These are phyloP conservation scores for Cladorrhinum samala DNA, from an alignment of 495 filamentous ascomycete genomes.

Conservation along the genomic window DNA sequence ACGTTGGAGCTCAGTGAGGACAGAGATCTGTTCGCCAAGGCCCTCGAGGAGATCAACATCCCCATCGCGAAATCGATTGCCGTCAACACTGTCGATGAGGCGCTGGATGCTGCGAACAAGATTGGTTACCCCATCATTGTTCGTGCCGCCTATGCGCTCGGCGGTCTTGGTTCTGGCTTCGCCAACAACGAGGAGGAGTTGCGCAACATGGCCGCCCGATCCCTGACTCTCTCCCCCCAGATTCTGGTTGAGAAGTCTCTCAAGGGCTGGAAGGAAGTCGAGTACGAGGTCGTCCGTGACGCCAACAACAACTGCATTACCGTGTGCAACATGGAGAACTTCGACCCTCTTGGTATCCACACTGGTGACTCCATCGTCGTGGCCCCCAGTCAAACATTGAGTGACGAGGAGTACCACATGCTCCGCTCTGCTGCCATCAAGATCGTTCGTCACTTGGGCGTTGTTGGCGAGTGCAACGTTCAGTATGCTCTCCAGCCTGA, in stretches of 20 bases:
- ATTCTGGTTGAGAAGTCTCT: constrained; percentile 99
- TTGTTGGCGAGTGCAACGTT: constrained; percentile 98
- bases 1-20: constrained; percentile 94
- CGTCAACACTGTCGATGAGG: constrained; percentile 83
- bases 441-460: constrained; percentile 92
- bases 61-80: constrained; percentile 94
- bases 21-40: constrained; percentile 90
- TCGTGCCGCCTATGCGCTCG: constrained; percentile 90
- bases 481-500: constrained; percentile 97
- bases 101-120: constrained; percentile 72
- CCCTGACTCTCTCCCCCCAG: constrained; percentile 90
- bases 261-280: constrained; percentile 99
- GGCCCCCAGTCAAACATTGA: constrained; percentile 88
- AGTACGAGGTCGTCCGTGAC: constrained; percentile 97
- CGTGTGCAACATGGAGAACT: constrained; percentile 99
- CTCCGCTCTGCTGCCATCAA: constrained; percentile 97
- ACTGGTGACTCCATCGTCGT: constrained; percentile 99
- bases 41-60: constrained; percentile 83
- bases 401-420: constrained; percentile 99
- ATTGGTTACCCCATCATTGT: constrained; percentile 98
- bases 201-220: constrained; percentile 83
- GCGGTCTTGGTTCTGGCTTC: constrained; percentile 95
- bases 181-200: constrained; percentile 90
- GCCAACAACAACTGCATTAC: constrained; percentile 97
- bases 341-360: constrained; percentile 96